Evolutionary conservation across 345 rosid species (phyloP), one percentile per base, ranked within the genome.

Genomic region (Anacardium occidentale): DNA sequence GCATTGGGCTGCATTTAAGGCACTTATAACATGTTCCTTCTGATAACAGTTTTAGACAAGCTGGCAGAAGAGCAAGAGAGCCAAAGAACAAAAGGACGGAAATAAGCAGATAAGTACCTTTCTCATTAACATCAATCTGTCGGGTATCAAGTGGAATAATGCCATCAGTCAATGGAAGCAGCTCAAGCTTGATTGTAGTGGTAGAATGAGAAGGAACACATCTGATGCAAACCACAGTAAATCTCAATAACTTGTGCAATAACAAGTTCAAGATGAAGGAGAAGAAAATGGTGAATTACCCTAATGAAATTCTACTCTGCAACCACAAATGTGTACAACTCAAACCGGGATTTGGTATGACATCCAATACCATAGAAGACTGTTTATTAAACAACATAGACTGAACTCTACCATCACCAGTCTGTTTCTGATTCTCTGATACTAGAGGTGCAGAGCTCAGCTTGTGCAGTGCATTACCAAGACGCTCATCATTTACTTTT

Each of bases 161-260:
- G 75, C 99, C 99, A 55, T 93, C 99, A n/a, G 97, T 93, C 93
- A 93, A 74, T 10, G 98, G 99, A 72, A 96, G 94, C 62, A 96
- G 82, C 87, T 93, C 98, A 25, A 96, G 85, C 81, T 93, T 96
- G 77, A 96, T 85, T 44, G 97, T 93, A 32, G 91, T 91, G 4
- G 88, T 90, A 10, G 98, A 91, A 73, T 86, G 93, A 52, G 97
- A 87, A 81, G 98, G 98, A 63, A 96, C 88, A 15, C 96, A 83
- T 76, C 98, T 96, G 97, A 75, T 78, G 61, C 75, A 69, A 50
- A 80, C 40, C 83, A 79, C 57, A 37, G 56, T 25, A 45, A 47
- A 52, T 45, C 7, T 54, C 77, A 25, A 81, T 53, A 65, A n/a
- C 50, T 13, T 47, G 34, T 66, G 48, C 45, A 63, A 74, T 62